Base-by-base conservation (phyloP, 1,139 yeast genomes). In the Casaregolazyma lundiana region DNA sequence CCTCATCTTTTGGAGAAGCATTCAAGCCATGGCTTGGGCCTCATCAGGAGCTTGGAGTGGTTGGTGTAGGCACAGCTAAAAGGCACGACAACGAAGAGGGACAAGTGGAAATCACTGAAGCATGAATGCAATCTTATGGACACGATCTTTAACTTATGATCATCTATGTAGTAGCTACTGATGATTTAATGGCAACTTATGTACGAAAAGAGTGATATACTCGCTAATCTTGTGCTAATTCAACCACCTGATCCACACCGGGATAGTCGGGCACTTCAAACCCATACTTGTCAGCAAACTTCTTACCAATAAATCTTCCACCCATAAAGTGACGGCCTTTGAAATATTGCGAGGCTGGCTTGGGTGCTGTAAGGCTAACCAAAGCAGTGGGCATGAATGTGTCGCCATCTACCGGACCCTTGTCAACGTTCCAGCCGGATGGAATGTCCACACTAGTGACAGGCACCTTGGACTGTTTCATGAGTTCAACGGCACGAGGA, bases 381-480 rank as follows among this genome's bases (percentile, higher is more conserved):
- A 92, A 70, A 56, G 80, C 79, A 4, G 75, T 66, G 0, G 98
- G 96, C 22, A 48, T 47, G 52, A 68, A 71, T 17, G 58, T 61
- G 41, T 65, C 64, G 4, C 63, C 66, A 0, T 65, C 62, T 2
- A 64, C 68, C 0, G 95, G 96, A 0, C 98, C 98, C 3, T 73
- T 61, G 60, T 92, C 95, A 4, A 92, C 97, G 61, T 89, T 94
- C 98, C 98, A 92, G 0, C 97, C 96, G 0, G 95, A 84, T 0
- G 98, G 98, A 36, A 90, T 80, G 62, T 92, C 98, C 1, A 92
- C 86, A 0, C 95, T 80, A 0, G 87, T 78, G 2, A 90, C 76
- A 0, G 88, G 89, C 30, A 56, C 52, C 17, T 47, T 41, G 11
- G 68, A 56, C 3, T 74, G 67, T 7, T 71, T 62, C 58, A 90